These are phyloP conservation scores for Atkinsonella hypoxylon DNA, from an alignment of 2,329 filamentous ascomycete genomes.

Conservation along the genomic window DNA sequence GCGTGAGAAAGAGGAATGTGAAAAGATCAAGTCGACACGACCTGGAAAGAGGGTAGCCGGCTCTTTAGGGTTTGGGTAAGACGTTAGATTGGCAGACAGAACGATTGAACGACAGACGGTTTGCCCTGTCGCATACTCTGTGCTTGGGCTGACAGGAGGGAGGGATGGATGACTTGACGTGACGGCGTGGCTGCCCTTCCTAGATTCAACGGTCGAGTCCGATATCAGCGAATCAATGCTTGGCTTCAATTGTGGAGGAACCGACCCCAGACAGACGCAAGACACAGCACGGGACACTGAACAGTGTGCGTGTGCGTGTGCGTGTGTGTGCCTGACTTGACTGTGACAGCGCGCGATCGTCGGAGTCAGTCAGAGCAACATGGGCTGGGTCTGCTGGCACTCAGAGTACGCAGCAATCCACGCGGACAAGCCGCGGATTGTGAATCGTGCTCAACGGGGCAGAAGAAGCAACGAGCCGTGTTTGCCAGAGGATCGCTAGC, in stretches of 20 bases:
- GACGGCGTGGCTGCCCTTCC: neutral
- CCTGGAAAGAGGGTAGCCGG: neutral
- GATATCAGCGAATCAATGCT: conserved; percentile 3
- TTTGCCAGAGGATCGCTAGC: neutral
- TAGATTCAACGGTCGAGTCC: neutral
- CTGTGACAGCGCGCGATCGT: neutral
- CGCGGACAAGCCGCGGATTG: neutral
- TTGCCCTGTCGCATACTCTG: neutral
- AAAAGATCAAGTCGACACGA: neutral
- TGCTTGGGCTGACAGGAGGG: neutral
- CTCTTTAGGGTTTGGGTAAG: neutral
- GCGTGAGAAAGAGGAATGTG: neutral
- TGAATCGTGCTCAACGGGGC: neutral
- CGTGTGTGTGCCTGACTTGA: too few species aligned
- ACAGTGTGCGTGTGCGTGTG: too few species aligned
- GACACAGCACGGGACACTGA: neutral
- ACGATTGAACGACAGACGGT: neutral
- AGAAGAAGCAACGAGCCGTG: neutral
- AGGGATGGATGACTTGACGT: neutral
- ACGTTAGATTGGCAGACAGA: neutral
- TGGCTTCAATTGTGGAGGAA: neutral
- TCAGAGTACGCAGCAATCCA: neutral
- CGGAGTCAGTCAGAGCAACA: neutral
- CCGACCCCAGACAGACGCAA: neutral
- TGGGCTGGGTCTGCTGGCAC: too few species aligned